phyloP scores from a whole-genome alignment of 352 stramenopile genomes.

The Phytophthora macrochlamydospora region DNA sequence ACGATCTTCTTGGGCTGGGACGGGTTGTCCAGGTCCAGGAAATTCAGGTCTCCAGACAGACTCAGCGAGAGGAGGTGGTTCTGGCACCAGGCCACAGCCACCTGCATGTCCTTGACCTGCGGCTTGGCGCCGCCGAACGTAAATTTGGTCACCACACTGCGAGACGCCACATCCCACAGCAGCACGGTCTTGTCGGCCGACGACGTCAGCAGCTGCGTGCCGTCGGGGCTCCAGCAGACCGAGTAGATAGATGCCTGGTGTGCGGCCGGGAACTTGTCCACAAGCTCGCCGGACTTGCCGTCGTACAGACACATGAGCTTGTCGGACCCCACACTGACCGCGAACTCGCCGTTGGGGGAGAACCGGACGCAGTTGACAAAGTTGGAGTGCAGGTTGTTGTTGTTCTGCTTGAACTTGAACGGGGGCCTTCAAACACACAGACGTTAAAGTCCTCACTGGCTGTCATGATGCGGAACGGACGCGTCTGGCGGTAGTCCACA shows the following conservation, averaged over 20 bases:
- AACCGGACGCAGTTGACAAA: constrained; percentile 97
- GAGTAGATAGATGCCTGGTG: constrained; percentile 96
- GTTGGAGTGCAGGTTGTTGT: constrained; percentile 93
- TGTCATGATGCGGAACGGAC: constrained; percentile 96
- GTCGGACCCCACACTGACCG: constrained; percentile 94
- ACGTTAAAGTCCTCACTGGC: constrained; percentile 95
- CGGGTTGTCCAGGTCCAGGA: constrained; percentile 69
- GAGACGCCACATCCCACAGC: constrained; percentile 87
- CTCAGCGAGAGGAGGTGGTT: constrained; percentile 85
- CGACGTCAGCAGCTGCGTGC: constrained; percentile 92
- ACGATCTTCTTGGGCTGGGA: constrained; percentile 81
- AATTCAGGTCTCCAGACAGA: constrained; percentile 86
- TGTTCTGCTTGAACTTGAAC: constrained; percentile 95
- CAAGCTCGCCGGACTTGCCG: constrained; percentile 87
- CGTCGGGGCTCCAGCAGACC: constrained; percentile 92
- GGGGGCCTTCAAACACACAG: constrained; percentile 96
- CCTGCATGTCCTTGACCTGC: constrained; percentile 87
- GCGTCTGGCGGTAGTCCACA: constrained; percentile 92
- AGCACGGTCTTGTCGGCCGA: constrained; percentile 97
- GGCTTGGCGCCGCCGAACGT: constrained; percentile 69
- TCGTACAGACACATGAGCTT: constrained; percentile 96
- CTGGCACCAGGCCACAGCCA: constrained; percentile 71
- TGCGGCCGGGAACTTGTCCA: constrained; percentile 76
- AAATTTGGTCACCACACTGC: constrained; percentile 80
- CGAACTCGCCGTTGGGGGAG: constrained; percentile 87